Base-by-base conservation (phyloP, 2,329 filamentous ascomycete species). In the Magnaporthales sp. region DNA sequence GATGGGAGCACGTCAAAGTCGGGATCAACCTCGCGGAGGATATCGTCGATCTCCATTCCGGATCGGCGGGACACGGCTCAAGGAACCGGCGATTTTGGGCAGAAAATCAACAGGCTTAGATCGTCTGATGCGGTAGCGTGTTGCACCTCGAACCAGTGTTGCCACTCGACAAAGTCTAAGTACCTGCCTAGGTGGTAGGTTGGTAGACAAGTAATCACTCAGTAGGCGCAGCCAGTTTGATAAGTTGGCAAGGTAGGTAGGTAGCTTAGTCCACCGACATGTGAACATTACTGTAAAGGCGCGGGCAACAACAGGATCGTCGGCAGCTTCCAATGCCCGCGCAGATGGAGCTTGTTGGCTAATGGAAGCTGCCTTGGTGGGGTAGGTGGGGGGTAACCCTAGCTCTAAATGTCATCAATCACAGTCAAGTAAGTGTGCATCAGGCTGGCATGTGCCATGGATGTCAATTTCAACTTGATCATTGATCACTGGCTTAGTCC, bases 21-120 rank as follows among this genome's bases (percentile, higher is more conserved):
- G 64, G 84, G 86, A 76, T 92, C 89, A 71, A 93, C 88, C 73
- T 90, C 88, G 72, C 87, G 86, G 68, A 93, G 84, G 70, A 93
- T 92, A 75, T 93, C 91, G 77, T 91, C 89, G 72, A 93, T 93
- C 70, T 92, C 89, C 89, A 92, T 92, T 64, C 22, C 60, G 29
- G 62, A 26, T 54, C 15, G 13, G 32, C 4, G 32, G 62, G 2
- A 6, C 4, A 32, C 24, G 32, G 62, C 8, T 26, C 24, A 24
- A 51, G 62, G 64, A 13, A 27, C 3, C 51, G 22, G 8, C 46
- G 11, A 11, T 67, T 46, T 46, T 46, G 19, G 38, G 19, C 38
- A 51, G 38, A 51, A 51, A 6, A 51, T n/a, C 38, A 51, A 51
- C 38, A 51, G 15, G 38, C 38, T 51, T 19, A 19, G 19, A 51